Percentiles rank a stretch among this genome's conserved stretches.
Conservation (phyloP, 1,284 basidiomycete species). For the Melampsora occidentalis region DNA sequence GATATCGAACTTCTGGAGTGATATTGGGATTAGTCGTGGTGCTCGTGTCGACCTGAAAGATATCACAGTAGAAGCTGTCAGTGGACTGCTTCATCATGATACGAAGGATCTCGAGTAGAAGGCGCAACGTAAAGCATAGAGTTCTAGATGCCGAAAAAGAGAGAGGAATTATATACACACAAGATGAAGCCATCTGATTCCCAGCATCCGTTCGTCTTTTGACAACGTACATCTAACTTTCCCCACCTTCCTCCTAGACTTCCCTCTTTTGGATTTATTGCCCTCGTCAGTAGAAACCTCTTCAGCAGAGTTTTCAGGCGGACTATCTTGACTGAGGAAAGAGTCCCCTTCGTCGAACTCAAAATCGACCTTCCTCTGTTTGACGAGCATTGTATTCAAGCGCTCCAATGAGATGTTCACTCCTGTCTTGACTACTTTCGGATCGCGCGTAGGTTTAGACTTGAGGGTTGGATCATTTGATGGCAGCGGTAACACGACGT, state of each 20-base stretch:
- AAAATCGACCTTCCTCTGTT: constrained; percentile 32
- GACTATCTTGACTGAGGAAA: not conserved
- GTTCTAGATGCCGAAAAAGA: no score
- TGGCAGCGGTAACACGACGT: no score
- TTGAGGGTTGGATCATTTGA: no score
- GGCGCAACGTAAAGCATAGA: not conserved
- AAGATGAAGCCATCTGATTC: constrained; percentile 37
- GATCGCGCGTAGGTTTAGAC: no score
- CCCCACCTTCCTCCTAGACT: constrained; percentile 6
- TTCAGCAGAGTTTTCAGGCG: not conserved
- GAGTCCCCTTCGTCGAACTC: constrained; percentile 3
- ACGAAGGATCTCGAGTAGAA: not conserved
- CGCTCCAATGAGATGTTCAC: constrained; percentile 7
- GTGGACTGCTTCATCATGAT: not conserved
- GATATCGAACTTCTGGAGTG: constrained; percentile 33
- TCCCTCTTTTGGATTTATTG: not conserved
- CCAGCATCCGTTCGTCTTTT: constrained; percentile 25
- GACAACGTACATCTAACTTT: constrained; percentile 35
- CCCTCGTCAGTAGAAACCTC: not conserved
- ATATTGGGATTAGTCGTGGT: constrained; percentile 34
- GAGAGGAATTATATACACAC: constrained; percentile 1
- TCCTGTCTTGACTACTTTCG: no score
- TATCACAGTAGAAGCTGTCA: not conserved
- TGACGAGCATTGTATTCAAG: constrained; percentile 32
- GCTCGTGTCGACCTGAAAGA: constrained; percentile 25